Conservation (phyloP, 139 green algal species). For the Pseudopediastrum boryanum region DNA sequence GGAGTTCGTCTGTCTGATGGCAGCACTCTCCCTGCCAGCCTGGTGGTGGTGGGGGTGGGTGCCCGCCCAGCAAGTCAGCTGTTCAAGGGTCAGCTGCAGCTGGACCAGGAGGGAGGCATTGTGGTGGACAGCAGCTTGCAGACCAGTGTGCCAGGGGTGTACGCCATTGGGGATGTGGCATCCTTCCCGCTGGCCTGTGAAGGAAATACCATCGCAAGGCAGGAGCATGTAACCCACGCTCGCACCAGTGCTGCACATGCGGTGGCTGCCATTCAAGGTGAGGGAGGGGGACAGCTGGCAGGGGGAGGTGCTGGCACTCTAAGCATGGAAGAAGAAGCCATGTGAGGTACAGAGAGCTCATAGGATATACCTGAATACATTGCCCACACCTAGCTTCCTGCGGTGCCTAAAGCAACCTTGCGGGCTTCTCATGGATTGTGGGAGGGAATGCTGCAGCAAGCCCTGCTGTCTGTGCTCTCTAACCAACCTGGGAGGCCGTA, state of each 20-base stretch:
- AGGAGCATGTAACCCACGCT: conserved; percentile 86
- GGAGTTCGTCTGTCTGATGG: conserved; percentile 70
- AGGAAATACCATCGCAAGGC: conserved; percentile 57
- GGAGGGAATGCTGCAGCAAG: too few relatives aligned
- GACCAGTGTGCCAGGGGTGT: conserved; percentile 77
- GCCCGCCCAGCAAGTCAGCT: conserved; percentile 52
- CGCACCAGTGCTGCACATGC: conserved; percentile 61
- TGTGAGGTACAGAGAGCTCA: too few relatives aligned
- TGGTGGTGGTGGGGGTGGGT: conserved; percentile 89
- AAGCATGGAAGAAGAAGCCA: too few relatives aligned
- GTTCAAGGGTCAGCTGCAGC: conserved; percentile 56
- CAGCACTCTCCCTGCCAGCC: conserved; percentile 49
- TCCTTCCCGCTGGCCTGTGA: conserved; percentile 74
- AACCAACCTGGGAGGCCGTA: too few relatives aligned
- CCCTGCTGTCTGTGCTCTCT: too few relatives aligned
- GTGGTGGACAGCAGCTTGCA: conserved; percentile 79
- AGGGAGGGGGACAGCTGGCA: background rate
- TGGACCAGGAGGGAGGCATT: conserved; percentile 81
- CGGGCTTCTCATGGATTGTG: too few relatives aligned
- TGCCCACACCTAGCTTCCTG: too few relatives aligned
- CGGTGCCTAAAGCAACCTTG: too few relatives aligned
- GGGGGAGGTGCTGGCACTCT: background rate
- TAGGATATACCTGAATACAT: too few relatives aligned
- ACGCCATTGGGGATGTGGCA: conserved; percentile 91
- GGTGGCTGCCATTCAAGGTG: conserved; percentile 51